Evolutionary conservation across 164 flowering plant genomes (phyloP).

Genomic region (Magnolia officinalis): DNA sequence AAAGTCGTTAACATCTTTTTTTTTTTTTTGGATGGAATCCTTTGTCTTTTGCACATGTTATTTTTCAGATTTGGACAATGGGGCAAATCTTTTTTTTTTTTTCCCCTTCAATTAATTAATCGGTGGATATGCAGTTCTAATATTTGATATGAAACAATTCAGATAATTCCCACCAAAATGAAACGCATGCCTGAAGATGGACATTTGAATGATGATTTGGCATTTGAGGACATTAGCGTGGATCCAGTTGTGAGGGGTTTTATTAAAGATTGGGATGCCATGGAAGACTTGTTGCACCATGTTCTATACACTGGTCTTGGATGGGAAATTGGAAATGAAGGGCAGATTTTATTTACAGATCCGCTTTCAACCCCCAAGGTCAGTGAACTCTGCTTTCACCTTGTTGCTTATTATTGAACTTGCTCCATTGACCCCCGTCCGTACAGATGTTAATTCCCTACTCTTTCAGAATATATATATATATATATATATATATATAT

Average conservation of each 20-base stretch:
- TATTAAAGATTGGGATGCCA: slow-evolving; percentile 94
- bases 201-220: slow-evolving; percentile 29
- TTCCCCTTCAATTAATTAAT: background rate
- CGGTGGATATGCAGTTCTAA: background rate
- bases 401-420: background rate
- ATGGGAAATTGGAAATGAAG: slow-evolving; percentile 99
- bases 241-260: slow-evolving; percentile 90
- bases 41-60: background rate
- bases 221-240: slow-evolving; percentile 49
- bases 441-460: no score
- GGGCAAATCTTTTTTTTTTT: background rate
- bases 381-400: slow-evolving; percentile 2
- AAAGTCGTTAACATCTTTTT: no score
- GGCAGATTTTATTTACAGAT: slow-evolving; percentile 89
- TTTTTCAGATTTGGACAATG: background rate
- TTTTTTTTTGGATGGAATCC: no score
- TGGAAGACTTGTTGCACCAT: slow-evolving; percentile 88
- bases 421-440: no score
- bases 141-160: slow-evolving; percentile 4
- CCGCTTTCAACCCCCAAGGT: slow-evolving; percentile 97
- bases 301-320: slow-evolving; percentile 85
- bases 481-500: no score
- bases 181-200: slow-evolving; percentile 68
- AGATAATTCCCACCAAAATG: slow-evolving; percentile 94
- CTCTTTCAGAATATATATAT: no score